Percentiles rank a stretch among this genome's conserved stretches.
phyloP scores from a whole-genome alignment of 169 alveolate species.

The Condylostoma magnum region DNA sequence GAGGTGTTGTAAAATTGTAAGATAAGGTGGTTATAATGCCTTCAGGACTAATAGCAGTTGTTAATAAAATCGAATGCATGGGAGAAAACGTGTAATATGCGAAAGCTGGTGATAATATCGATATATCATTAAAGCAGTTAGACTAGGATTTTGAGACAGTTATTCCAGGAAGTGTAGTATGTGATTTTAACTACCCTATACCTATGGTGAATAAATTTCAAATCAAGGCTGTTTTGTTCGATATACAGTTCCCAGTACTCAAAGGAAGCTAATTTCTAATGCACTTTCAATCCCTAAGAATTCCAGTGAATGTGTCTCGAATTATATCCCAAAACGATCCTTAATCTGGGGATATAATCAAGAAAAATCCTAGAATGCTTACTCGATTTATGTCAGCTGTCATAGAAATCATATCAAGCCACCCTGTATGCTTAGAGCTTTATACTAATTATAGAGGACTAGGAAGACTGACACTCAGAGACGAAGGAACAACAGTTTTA shows the following conservation, averaged over 20 bases:
- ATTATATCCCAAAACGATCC: slow-evolving; percentile 33
- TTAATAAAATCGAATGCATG: not conserved
- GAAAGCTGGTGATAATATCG: slow-evolving; percentile 82
- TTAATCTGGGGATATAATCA: slow-evolving; percentile 23
- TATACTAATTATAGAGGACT: slow-evolving; percentile 24
- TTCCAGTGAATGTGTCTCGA: slow-evolving; percentile 31
- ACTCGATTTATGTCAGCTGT: not conserved
- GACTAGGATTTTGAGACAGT: slow-evolving; percentile 51
- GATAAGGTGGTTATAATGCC: slow-evolving; percentile 70
- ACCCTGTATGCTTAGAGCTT: slow-evolving; percentile 39
- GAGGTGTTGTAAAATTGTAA: slow-evolving; percentile 52
- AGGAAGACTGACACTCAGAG: slow-evolving; percentile 57
- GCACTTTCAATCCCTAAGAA: slow-evolving; percentile 44
- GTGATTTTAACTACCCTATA: slow-evolving; percentile 56
- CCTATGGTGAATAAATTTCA: slow-evolving; percentile 42
- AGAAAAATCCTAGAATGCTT: not conserved
- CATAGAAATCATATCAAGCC: not conserved
- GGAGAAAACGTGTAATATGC: slow-evolving; percentile 64
- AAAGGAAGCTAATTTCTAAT: slow-evolving; percentile 40
- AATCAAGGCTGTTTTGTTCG: slow-evolving; percentile 31
- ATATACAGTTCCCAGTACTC: slow-evolving; percentile 40
- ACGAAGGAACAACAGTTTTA: slow-evolving; percentile 39
- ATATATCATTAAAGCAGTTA: slow-evolving; percentile 29
- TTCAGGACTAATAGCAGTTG: not conserved
- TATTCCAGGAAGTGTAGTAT: slow-evolving; percentile 61